Conservation (phyloP, 805 yeast genomes). For the Candida sakaeoensis region DNA sequence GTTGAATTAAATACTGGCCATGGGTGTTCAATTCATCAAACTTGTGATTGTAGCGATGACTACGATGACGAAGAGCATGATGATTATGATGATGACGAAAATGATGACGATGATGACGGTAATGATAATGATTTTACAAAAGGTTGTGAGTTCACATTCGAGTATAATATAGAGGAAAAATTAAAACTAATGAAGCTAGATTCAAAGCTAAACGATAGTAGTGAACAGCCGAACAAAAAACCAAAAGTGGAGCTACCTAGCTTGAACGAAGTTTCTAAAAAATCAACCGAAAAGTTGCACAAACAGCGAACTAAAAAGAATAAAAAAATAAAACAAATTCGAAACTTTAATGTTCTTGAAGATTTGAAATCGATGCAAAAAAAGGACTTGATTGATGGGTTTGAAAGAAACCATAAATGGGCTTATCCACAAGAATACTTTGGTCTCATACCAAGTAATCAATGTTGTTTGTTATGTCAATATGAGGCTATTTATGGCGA, state of each 20-base stretch:
- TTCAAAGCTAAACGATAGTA: conserved; percentile 9
- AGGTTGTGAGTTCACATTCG: conserved; percentile 44
- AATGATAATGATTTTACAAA: conserved; percentile 19
- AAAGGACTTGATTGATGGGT: not conserved
- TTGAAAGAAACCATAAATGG: conserved; percentile 1
- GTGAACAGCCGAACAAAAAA: conserved; percentile 2
- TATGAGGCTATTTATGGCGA: conserved; percentile 49
- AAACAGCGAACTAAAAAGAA: conserved; percentile 3
- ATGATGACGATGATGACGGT: conserved; percentile 15
- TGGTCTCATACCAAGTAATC: conserved; percentile 10
- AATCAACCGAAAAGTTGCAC: not conserved
- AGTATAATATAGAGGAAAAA: conserved; percentile 39
- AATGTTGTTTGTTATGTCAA: conserved; percentile 48
- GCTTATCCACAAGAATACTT: conserved; percentile 6
- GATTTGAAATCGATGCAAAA: conserved; percentile 6
- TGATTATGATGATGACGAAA: conserved; percentile 14
- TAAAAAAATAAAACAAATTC: conserved; percentile 16
- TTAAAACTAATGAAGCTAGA: conserved; percentile 31
- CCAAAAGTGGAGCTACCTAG: conserved; percentile 9
- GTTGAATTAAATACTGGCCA: conserved; percentile 37
- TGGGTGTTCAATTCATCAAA: conserved; percentile 28
- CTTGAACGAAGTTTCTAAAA: not conserved
- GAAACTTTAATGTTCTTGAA: conserved; percentile 8
- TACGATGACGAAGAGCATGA: conserved; percentile 13
- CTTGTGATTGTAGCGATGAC: conserved; percentile 23